A percentile compares a stretch with the other conserved stretches of the same genome.
phyloP scores from a whole-genome alignment of 2,329 filamentous ascomycete genomes.

The Pseudomassariella vexata region DNA sequence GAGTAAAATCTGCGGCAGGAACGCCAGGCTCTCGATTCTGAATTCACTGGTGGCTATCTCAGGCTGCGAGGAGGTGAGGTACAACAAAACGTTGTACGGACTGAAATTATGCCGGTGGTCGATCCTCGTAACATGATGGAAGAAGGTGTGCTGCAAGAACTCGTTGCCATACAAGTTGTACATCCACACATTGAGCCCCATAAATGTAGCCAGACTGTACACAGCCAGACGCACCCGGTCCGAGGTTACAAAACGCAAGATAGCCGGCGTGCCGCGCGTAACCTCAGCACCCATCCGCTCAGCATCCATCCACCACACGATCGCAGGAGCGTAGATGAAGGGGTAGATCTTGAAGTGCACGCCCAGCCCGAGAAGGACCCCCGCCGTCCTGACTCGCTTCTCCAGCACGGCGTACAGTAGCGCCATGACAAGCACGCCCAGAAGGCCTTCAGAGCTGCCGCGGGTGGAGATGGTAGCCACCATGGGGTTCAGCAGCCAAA shows the following conservation, averaged over 20 bases:
- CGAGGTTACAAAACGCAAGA: conserved; percentile 42
- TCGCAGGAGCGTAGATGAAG: conserved; percentile 83
- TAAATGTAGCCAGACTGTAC: conserved; percentile 68
- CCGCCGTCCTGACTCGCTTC: conserved; percentile 59
- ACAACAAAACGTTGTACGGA: conserved; percentile 87
- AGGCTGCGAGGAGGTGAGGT: conserved; percentile 67
- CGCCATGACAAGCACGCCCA: conserved; percentile 78
- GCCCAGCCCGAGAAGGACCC: conserved; percentile 68
- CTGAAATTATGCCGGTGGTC: conserved; percentile 99
- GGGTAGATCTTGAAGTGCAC: conserved; percentile 99
- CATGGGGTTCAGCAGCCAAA: conserved; percentile 97
- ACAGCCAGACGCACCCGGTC: conserved; percentile 53
- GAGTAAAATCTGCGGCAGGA: conserved; percentile 80
- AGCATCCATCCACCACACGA: conserved; percentile 74
- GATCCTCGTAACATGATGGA: conserved; percentile 87
- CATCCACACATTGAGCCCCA: conserved; percentile 71
- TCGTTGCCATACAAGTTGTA: conserved; percentile 70
- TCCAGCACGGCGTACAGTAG: conserved; percentile 76
- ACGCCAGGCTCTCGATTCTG: conserved; percentile 72
- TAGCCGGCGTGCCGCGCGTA: conserved; percentile 16
- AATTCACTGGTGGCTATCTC: conserved; percentile 15
- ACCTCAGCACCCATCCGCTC: conserved; percentile 31
- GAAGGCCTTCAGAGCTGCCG: conserved; percentile 85
- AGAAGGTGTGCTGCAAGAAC: conserved; percentile 84
- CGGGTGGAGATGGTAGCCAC: conserved; percentile 94